phyloP scores from a whole-genome alignment of 345 rosid species.

The Citrus maxima region DNA sequence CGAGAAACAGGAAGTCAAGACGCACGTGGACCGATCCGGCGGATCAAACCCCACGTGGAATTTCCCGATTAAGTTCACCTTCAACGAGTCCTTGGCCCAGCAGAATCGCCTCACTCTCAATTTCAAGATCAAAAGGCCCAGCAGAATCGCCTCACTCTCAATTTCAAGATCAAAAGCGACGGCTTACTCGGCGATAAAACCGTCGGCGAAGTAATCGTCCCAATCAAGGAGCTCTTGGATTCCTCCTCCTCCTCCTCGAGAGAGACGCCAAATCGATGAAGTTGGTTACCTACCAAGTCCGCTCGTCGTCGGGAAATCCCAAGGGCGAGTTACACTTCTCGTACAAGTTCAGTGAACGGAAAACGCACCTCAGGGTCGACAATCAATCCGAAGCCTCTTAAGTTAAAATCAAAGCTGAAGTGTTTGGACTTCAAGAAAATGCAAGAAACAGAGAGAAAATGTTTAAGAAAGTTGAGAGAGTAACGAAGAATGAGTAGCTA shows the following conservation, averaged over 20 bases:
- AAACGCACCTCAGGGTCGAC: too few species aligned
- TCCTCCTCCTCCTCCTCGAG: slow-evolving; percentile 4
- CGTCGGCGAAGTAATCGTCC: slow-evolving; percentile 72
- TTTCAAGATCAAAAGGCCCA: slow-evolving; percentile 58
- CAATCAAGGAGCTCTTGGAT: slow-evolving; percentile 57
- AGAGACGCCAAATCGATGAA: slow-evolving; percentile 10
- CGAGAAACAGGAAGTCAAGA: slow-evolving; percentile 38
- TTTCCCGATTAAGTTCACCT: slow-evolving; percentile 48
- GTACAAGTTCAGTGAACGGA: too few species aligned
- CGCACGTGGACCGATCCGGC: slow-evolving; percentile 43
- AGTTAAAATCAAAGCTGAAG: too few species aligned
- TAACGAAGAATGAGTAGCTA: too few species aligned
- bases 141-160: slow-evolving; percentile 48
- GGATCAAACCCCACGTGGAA: slow-evolving; percentile 70
- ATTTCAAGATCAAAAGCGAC: slow-evolving; percentile 59
- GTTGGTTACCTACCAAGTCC: too few species aligned
- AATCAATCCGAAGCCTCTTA: too few species aligned
- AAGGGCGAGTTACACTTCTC: too few species aligned
- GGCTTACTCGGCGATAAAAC: slow-evolving; percentile 64
- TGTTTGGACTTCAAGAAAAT: too few species aligned
- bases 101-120: slow-evolving; percentile 48
- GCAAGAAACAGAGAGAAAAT: too few species aligned
- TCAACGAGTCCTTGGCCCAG: slow-evolving; percentile 40
- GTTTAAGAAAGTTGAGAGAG: too few species aligned
- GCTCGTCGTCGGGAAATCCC: too few species aligned